A percentile compares a stretch with the other conserved stretches of the same genome.
phyloP scores from a whole-genome alignment of 139 green algal genomes.

The Chlorella sp. region DNA sequence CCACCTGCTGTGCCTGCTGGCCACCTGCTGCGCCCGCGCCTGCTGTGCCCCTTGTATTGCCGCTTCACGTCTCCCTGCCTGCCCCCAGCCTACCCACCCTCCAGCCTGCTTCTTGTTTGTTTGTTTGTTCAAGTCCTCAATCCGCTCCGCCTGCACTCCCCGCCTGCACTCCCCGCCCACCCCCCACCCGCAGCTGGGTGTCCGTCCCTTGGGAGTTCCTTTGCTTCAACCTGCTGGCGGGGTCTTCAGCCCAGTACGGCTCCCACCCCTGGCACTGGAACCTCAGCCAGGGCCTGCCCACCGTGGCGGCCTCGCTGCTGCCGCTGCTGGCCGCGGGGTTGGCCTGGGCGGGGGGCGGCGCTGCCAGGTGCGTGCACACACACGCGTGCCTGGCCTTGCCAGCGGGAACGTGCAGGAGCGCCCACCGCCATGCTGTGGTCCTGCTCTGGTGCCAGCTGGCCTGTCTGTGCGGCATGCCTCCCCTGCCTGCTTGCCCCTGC shows the following conservation, averaged over 20 bases:
- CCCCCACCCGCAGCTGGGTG: constrained; percentile 49
- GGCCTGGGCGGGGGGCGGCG: neutral
- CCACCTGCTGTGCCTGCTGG: neutral
- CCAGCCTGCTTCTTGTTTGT: neutral
- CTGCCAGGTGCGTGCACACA: neutral
- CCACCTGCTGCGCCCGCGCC: neutral
- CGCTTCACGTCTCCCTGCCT: neutral
- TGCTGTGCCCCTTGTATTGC: neutral
- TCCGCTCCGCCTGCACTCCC: neutral
- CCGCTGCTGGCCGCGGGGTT: constrained; percentile 41
- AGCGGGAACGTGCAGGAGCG: neutral
- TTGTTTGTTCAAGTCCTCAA: neutral
- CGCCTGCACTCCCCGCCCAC: neutral
- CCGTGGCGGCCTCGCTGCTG: constrained; percentile 41
- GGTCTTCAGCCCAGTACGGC: constrained; percentile 64
- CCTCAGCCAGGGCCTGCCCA: constrained; percentile 54
- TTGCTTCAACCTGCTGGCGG: constrained; percentile 75
- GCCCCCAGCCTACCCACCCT: neutral
- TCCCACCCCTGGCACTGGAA: constrained; percentile 82
- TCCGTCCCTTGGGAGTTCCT: constrained; percentile 72
- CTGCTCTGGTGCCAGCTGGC: neutral
- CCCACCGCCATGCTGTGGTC: neutral
- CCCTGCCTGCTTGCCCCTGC: neutral
- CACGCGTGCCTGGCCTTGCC: neutral
- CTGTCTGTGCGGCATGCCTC: too few species aligned